phyloP scores from a whole-genome alignment of 331 rosid species.

The Pyrus hybrid region DNA sequence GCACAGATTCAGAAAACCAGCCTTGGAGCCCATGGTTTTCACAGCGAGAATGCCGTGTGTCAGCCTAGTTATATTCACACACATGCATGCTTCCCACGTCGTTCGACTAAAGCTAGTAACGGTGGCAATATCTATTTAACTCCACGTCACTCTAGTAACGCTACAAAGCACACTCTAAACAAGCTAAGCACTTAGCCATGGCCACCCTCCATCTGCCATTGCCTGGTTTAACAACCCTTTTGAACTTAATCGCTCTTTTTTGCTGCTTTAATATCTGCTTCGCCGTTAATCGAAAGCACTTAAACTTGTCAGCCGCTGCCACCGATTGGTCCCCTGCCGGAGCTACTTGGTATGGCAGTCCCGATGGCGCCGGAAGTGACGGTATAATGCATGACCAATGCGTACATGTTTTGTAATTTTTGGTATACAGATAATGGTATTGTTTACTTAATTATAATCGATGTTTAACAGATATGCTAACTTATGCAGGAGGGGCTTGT shows the following conservation, averaged over 20 bases:
- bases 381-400: slow-evolving; percentile 7
- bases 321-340: slow-evolving; percentile 27
- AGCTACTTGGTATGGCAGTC: slow-evolving; percentile 41
- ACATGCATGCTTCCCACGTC: not conserved
- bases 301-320: slow-evolving; percentile 15
- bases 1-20: not conserved
- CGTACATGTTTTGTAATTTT: not conserved
- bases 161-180: too few relatives aligned
- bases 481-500: slow-evolving; percentile 37
- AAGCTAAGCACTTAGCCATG: not conserved
- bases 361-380: slow-evolving; percentile 29
- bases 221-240: not conserved
- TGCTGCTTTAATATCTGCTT: slow-evolving; percentile 18
- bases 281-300: slow-evolving; percentile 7
- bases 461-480: not conserved
- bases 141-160: too few relatives aligned
- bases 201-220: not conserved
- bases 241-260: not conserved
- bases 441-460: not conserved
- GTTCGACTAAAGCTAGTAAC: too few relatives aligned
- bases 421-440: not conserved
- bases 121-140: too few relatives aligned
- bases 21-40: not conserved
- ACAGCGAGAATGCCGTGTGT: not conserved
- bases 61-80: not conserved